These are phyloP conservation scores for Hamamelis virginiana DNA, from an alignment of 164 flowering plant genomes.

Conservation along the genomic window DNA sequence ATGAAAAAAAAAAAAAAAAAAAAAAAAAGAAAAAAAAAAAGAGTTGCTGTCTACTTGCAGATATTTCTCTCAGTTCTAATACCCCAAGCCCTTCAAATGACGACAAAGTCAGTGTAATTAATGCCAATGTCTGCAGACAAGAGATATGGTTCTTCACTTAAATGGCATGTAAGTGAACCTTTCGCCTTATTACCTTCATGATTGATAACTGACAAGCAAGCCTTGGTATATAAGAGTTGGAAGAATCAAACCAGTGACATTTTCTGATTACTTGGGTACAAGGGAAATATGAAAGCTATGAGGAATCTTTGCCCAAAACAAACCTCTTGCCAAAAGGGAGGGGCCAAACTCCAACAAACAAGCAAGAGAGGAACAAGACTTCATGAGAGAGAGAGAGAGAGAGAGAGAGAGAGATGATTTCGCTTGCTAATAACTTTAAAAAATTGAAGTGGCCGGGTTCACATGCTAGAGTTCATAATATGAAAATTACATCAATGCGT, in stretches of 20 bases:
- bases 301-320: constrained; percentile 9
- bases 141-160: too few relatives aligned
- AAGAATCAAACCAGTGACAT: constrained; percentile 13
- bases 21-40: too few relatives aligned
- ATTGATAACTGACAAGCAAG: constrained; percentile 8
- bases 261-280: constrained; percentile 1
- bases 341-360: not conserved
- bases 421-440: not conserved
- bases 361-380: not conserved
- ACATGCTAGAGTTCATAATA: not conserved
- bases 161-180: too few relatives aligned
- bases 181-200: too few relatives aligned
- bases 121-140: too few relatives aligned
- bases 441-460: not conserved
- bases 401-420: constrained; percentile 1
- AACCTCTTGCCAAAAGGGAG: not conserved
- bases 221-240: not conserved
- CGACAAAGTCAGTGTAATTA: too few relatives aligned
- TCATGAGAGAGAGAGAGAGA: not conserved
- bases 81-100: too few relatives aligned
- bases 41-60: too few relatives aligned
- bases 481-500: not conserved
- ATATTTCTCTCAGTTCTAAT: too few relatives aligned
- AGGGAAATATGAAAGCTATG: constrained; percentile 1
- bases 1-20: too few relatives aligned